Evolutionary conservation across 306 rosid genomes (phyloP).

Genomic region (Cucurbita ficifolia): DNA sequence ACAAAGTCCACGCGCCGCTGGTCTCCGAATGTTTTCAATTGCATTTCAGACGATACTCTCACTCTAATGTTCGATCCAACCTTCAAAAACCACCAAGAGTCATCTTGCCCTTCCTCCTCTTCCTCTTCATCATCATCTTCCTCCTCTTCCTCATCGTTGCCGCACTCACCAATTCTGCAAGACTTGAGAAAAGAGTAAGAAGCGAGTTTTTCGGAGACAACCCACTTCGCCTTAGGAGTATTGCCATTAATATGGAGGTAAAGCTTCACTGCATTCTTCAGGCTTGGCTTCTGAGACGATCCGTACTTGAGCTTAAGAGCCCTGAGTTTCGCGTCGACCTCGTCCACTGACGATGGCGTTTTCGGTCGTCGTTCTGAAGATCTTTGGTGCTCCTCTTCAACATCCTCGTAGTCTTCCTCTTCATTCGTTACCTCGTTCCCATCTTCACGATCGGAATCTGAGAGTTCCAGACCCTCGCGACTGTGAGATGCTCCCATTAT

Average conservation of each 20-base stretch:
- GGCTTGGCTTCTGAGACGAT: conserved; percentile 22
- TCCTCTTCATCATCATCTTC: conserved; percentile 25
- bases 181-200: conserved; percentile 43
- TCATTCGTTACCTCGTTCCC: conserved; percentile 14
- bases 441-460: conserved; percentile 38
- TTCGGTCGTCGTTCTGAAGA: conserved; percentile 34
- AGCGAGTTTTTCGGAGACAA: conserved; percentile 53
- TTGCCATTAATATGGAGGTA: conserved; percentile 65
- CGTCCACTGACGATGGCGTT: conserved; percentile 57
- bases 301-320: conserved; percentile 78
- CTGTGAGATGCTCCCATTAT: conserved; percentile 67
- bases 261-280: conserved; percentile 67
- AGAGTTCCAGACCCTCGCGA: conserved; percentile 42
- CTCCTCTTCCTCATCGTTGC: conserved; percentile 17
- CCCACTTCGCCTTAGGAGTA: conserved; percentile 85
- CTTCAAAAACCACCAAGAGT: conserved; percentile 53
- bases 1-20: conserved; percentile 82
- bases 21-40: conserved; percentile 45
- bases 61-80: conserved; percentile 48
- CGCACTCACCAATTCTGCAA: conserved; percentile 12
- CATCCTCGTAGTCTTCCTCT: conserved; percentile 38
- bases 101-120: conserved; percentile 10
- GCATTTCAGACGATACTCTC: conserved; percentile 41
- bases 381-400: conserved; percentile 24
- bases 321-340: conserved; percentile 69